Evolutionary conservation across 306 rosid species (phyloP), one percentile per base, ranked within the genome.

Genomic region (Prosopis cineraria): DNA sequence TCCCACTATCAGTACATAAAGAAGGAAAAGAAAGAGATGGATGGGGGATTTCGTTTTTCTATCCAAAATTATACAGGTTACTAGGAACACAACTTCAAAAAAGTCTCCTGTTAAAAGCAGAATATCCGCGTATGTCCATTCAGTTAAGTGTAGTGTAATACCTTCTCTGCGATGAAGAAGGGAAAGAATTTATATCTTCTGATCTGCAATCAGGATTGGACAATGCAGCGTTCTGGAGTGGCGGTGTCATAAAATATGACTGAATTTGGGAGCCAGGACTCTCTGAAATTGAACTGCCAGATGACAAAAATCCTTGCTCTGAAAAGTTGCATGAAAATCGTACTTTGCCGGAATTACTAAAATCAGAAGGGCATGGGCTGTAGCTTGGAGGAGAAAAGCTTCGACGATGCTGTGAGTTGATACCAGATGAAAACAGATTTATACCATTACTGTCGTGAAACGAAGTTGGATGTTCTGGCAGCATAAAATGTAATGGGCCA

Each of bases 401-500:
- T 30, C 34, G 25, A 71, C 53, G n/a, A 44, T 59, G 50, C 64
- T 17, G 64, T 78, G 70, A 44, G 60, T 59, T 40, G 16, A 43
- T 20, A 24, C 20, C 2, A 44, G 62, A 70, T 70, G 77, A 24
- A 71, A 33, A 72, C 63, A 79, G 19, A 10, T 71, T 60, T 25
- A 43, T 13, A 41, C 33, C 62, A 45, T 50, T 22, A 52, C 63
- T 36, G 41, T 60, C 50, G 39, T 60, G 20, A 59, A 79, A 48
- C 27, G 73, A 72, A 47, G 29, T 33, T 47, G 36, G 72, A 47
- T 62, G 41, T 36, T 33, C 71, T 59, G 78, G 77, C 72, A 70
- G 55, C 77, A 71, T 79, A 24, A 63, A 60, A 70, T 71, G 39
- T 36, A 62, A 72, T 10, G 77, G 52, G 25, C 43, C 64, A 79